These are phyloP conservation scores for Phytophthora sojae DNA, from an alignment of 352 stramenopile genomes.

Conservation along the genomic window DNA sequence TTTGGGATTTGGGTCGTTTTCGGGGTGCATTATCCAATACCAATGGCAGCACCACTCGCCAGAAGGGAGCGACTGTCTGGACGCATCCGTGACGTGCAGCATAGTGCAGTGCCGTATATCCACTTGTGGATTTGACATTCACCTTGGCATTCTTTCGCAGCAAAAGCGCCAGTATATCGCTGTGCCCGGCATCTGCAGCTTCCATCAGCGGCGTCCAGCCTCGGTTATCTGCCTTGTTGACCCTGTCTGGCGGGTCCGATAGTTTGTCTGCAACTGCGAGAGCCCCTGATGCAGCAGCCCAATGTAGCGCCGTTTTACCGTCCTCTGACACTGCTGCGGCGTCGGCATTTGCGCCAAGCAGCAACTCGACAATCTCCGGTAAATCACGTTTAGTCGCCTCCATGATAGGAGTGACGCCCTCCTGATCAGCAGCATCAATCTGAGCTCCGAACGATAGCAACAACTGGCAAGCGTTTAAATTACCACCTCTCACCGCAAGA, in stretches of 20 bases:
- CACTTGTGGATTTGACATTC: neutral
- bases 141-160: neutral
- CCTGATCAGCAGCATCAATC: neutral
- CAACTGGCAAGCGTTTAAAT: neutral
- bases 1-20: no score
- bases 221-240: neutral
- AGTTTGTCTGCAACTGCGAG: neutral
- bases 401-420: neutral
- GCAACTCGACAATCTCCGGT: neutral
- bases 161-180: neutral
- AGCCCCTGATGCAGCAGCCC: neutral
- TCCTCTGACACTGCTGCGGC: neutral
- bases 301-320: constrained; percentile 1
- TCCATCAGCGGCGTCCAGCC: constrained; percentile 2
- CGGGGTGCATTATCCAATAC: no score
- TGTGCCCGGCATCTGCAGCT: neutral
- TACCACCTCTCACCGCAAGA: neutral
- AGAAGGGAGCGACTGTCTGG: neutral
- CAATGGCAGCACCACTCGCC: neutral
- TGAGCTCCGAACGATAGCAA: neutral
- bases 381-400: neutral
- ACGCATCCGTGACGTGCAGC: neutral
- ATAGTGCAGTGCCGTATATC: constrained; percentile 1
- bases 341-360: neutral
- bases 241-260: neutral